phyloP scores from a whole-genome alignment of 495 filamentous ascomycete genomes.

The Bacidia rubella region DNA sequence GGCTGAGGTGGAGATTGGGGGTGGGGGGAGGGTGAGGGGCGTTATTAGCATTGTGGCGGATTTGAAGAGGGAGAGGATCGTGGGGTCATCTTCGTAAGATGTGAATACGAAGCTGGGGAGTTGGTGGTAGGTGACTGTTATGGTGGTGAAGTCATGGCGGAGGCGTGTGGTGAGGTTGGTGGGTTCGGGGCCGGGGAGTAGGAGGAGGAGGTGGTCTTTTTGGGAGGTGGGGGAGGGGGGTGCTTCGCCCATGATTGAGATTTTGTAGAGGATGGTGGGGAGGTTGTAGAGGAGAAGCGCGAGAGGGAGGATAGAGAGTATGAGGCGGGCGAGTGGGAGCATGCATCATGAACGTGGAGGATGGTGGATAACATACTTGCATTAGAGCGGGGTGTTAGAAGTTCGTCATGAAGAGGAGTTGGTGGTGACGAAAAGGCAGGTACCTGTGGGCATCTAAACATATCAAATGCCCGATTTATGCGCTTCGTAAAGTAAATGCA shows the following conservation, averaged over 20 bases:
- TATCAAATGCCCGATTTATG: background rate
- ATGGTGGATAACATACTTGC: background rate
- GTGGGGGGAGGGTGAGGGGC: conserved; percentile 35
- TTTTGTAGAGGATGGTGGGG: background rate
- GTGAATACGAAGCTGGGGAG: too few relatives aligned
- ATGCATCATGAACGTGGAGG: background rate
- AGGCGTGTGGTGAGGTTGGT: conserved; percentile 29
- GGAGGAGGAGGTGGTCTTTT: conserved; percentile 24
- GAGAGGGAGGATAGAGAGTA: background rate
- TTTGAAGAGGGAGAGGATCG: background rate
- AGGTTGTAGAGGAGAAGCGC: background rate
- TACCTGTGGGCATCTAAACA: background rate
- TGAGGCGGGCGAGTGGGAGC: background rate
- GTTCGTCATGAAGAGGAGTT: background rate
- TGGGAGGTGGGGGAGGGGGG: conserved; percentile 18
- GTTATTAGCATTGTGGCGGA: conserved; percentile 45
- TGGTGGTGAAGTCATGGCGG: conserved; percentile 34
- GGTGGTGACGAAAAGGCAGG: background rate
- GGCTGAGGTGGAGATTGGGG: conserved; percentile 15
- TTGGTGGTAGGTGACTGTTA: conserved; percentile 29
- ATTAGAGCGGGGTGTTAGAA: background rate
- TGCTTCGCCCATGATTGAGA: conserved; percentile 23
- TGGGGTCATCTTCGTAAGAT: conserved; percentile 7
- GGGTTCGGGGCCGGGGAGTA: conserved; percentile 33
- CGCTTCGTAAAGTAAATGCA: too few relatives aligned